Conservation (phyloP, 2,329 filamentous ascomycete genomes). For the Aspergillus eucalypticola region DNA sequence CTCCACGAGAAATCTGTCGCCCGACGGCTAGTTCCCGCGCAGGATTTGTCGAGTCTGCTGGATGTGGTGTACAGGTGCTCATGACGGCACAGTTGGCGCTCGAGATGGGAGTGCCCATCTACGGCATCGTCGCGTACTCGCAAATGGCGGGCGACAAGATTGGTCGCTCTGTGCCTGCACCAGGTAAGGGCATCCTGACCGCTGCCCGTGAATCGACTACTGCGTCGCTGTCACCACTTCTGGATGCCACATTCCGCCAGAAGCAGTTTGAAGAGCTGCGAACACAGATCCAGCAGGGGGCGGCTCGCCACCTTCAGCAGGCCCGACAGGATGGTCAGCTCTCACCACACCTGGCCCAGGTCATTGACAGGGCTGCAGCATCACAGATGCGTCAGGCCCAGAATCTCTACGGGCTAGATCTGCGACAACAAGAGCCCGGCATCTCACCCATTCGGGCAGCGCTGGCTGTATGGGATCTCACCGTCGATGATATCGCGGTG, state of each 20-base stretch:
- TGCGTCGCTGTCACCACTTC: not conserved
- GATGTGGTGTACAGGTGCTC: conserved; percentile 63
- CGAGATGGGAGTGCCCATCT: conserved; percentile 16
- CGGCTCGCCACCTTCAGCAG: not conserved
- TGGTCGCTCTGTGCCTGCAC: conserved; percentile 89
- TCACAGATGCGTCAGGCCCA: not conserved
- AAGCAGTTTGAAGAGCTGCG: not conserved
- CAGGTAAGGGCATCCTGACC: conserved; percentile 89
- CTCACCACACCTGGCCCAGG: not conserved
- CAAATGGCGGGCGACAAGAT: conserved; percentile 80
- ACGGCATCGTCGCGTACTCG: conserved; percentile 15
- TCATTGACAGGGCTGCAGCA: not conserved
- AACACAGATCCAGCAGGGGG: not conserved
- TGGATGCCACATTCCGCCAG: not conserved
- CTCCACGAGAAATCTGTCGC: conserved; percentile 91
- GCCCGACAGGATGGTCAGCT: not conserved
- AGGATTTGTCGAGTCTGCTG: conserved; percentile 98
- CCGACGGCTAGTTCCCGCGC: conserved; percentile 91
- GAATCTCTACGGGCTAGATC: not conserved
- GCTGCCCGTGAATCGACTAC: conserved; percentile 58
- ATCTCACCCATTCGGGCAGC: conserved; percentile 5
- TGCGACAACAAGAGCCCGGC: not conserved
- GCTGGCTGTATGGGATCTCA: conserved; percentile 7
- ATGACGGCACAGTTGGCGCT: conserved; percentile 15
- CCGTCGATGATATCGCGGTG: conserved; percentile 77